Evolutionary conservation across 1,284 basidiomycete species (phyloP), one percentile per base, ranked within the genome.

Genomic region (Moesziomyces parantarcticus): DNA sequence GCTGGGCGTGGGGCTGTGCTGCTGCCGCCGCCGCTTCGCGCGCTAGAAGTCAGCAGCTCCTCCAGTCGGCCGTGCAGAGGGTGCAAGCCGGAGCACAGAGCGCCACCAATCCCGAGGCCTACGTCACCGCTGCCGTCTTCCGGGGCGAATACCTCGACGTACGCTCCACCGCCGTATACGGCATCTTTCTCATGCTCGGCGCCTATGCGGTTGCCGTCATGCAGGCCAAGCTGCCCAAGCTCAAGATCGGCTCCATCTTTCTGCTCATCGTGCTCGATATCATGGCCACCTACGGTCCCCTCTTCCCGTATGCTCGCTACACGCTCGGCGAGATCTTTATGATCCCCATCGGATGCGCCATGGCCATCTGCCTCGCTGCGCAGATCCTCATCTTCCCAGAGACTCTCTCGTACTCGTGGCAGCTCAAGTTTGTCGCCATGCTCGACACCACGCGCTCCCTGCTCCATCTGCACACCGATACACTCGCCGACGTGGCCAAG

Each of bases 1-100:
- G 92, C 9, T 93, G 92, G 92, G 92, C 89, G 0, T 88, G 90
- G 86, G 90, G 90, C 5, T 87, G 85, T 39, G 91, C 90, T 1
- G 89, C 88, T 0, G 92, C 92, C 90, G 89, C 88, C 3, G 88
- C 90, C 1, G 89, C 88, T 0, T 78, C 89, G 1, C 84, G 86
- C n/a, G 89, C 88, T 0, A 86, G 91, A 39, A 86, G 86, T 75
- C 85, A 88, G 53, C 82, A 86, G 0, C 79, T 90, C 8, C 84
- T 90, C 3, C 85, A 85, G 13, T 77, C 83, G 7, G 86, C 88
- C 14, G 81, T 89, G 20, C 85, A 88, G 61, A 78, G 84, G 23
- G 87, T 87, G 11, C 85, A 86, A 50, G 82, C 59, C 21, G 58
- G 43, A 10, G 71, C 68, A 43, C 62, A 69, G 1, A 41, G 50